phyloP scores from a whole-genome alignment of 2,329 filamentous ascomycete species.

The Penicillium sp. region DNA sequence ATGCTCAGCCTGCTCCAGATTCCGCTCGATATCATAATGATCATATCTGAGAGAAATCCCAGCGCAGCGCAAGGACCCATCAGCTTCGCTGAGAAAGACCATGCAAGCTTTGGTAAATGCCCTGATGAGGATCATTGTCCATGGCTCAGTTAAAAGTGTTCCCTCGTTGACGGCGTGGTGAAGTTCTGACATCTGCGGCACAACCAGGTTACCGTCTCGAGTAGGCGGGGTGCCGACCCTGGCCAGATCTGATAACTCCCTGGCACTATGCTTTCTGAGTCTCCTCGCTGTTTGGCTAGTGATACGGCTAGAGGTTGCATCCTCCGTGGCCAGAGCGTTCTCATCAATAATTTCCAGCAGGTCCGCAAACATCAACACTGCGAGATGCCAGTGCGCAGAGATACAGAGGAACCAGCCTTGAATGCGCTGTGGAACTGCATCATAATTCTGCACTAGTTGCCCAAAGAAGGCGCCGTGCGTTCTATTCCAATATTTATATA shows the following conservation, averaged over 20 bases:
- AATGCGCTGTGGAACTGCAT: neutral
- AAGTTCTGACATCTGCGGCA: neutral
- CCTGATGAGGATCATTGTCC: neutral
- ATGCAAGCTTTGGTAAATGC: neutral
- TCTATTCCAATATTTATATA: conserved; percentile 1
- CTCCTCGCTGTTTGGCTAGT: neutral
- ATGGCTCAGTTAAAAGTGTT: neutral
- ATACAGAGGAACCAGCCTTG: conserved; percentile 1
- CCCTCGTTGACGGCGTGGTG: neutral
- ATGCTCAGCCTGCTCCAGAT: neutral
- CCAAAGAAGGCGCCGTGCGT: neutral
- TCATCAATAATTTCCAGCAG: neutral
- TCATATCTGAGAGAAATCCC: neutral
- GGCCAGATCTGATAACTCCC: neutral
- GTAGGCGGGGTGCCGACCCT: neutral
- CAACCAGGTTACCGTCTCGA: neutral
- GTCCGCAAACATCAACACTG: neutral
- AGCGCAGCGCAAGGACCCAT: neutral
- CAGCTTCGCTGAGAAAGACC: neutral
- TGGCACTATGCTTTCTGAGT: neutral
- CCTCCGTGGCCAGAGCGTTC: neutral
- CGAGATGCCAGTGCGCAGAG: neutral
- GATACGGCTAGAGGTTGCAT: neutral
- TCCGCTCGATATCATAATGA: neutral
- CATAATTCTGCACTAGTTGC: neutral